Conservation (phyloP, 2,329 filamentous ascomycete species). For the Trichoderma sp. region DNA sequence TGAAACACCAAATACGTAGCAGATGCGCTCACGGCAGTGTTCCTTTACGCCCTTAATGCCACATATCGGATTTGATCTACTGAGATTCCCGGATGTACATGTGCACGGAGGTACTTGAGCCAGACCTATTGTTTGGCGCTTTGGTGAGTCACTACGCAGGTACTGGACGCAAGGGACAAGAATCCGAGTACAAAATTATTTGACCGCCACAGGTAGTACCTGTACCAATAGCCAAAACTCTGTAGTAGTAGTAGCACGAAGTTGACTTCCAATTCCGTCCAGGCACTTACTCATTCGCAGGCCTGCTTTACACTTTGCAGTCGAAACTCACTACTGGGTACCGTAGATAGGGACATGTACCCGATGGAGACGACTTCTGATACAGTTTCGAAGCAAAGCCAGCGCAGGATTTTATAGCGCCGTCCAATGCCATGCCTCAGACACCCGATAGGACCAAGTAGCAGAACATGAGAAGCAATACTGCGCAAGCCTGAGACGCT, state of each 20-base stretch:
- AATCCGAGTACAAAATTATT: not conserved
- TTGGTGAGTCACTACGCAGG: not conserved
- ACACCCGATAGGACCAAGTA: not conserved
- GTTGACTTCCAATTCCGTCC: not conserved
- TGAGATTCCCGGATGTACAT: no score
- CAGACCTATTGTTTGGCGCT: not conserved
- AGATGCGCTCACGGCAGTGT: not conserved
- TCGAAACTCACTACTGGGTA: not conserved
- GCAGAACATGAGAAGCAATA: not conserved
- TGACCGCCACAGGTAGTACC: not conserved
- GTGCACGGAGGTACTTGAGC: no score
- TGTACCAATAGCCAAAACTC: not conserved
- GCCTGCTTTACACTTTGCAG: not conserved
- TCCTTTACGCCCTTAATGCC: not conserved
- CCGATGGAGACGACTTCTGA: not conserved
- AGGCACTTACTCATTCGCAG: not conserved
- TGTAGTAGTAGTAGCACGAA: not conserved
- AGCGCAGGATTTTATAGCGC: no score
- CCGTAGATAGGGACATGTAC: not conserved
- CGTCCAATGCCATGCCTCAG: no score
- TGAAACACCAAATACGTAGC: not conserved
- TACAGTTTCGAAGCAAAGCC: not conserved
- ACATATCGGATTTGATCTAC: not conserved
- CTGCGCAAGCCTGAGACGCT: not conserved
- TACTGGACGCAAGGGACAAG: not conserved